phyloP scores from a whole-genome alignment of 1,139 yeast species.

The Geotrichum citri-aurantii region DNA sequence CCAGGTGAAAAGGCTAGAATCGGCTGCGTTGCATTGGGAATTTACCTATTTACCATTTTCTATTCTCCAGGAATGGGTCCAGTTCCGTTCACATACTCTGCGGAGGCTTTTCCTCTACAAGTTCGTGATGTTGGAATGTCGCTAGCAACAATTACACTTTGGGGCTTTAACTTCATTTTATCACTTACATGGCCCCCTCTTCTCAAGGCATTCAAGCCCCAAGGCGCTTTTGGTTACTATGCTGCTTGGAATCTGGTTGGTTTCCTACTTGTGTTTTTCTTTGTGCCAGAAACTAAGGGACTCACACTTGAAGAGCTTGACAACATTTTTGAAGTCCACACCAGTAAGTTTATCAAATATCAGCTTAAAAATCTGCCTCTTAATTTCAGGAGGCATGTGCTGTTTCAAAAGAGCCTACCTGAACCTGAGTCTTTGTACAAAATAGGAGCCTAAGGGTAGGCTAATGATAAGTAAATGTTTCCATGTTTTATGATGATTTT shows the following conservation, averaged over 20 bases:
- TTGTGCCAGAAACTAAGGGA: constrained; percentile 59
- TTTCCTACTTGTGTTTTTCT: constrained; percentile 43
- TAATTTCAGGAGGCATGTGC: constrained; percentile 25
- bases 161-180: constrained; percentile 79
- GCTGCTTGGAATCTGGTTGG: constrained; percentile 84
- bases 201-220: constrained; percentile 57
- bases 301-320: constrained; percentile 58
- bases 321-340: constrained; percentile 37
- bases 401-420: constrained; percentile 25
- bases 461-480: neutral
- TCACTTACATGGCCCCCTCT: constrained; percentile 82
- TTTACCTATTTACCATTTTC: constrained; percentile 65
- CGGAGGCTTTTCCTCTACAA: constrained; percentile 80
- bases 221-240: constrained; percentile 85
- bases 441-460: neutral
- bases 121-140: constrained; percentile 85
- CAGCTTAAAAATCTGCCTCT: constrained; percentile 34
- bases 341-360: constrained; percentile 33
- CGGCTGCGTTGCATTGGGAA: constrained; percentile 64
- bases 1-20: constrained; percentile 49
- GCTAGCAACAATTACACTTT: constrained; percentile 74
- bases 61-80: constrained; percentile 89
- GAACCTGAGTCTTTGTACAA: constrained; percentile 23
- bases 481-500: neutral
- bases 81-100: constrained; percentile 84